Conservation (phyloP, 495 filamentous ascomycete species). For the Aspergillus wentii region DNA sequence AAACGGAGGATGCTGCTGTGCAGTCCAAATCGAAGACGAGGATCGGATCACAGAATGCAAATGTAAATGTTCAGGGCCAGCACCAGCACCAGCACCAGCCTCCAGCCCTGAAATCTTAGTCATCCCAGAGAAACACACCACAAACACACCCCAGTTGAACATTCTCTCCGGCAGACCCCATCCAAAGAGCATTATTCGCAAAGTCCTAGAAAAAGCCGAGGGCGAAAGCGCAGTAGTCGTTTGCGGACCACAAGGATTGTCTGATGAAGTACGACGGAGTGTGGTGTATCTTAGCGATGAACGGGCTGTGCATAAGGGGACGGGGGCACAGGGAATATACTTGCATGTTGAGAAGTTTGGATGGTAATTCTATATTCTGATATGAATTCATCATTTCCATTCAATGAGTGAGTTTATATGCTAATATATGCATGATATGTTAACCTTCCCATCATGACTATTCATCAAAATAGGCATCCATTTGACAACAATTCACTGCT, state of each 20-base stretch:
- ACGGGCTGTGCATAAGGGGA: conserved; percentile 85
- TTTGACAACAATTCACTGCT: too few species aligned
- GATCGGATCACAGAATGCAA: conserved; percentile 23
- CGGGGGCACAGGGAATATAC: conserved; percentile 73
- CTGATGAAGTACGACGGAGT: conserved; percentile 57
- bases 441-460: too few species aligned
- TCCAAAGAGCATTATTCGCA: conserved; percentile 42
- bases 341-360: conserved; percentile 42
- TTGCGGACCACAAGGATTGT: conserved; percentile 68
- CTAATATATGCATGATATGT: too few species aligned
- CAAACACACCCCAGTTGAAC: not conserved
- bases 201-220: conserved; percentile 62
- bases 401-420: too few species aligned
- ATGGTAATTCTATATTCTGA: conserved; percentile 23
- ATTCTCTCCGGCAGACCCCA: conserved; percentile 39
- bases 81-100: conserved; percentile 3
- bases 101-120: too few species aligned
- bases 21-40: conserved; percentile 43
- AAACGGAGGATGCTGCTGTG: conserved; percentile 50
- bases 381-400: too few species aligned
- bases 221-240: conserved; percentile 83
- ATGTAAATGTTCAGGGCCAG: conserved; percentile 26
- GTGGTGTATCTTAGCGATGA: conserved; percentile 76
- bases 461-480: too few species aligned
- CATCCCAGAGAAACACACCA: conserved; percentile 1